These are phyloP conservation scores for Diaporthe ilicicola DNA, from an alignment of 2,329 filamentous ascomycete genomes.

Conservation along the genomic window DNA sequence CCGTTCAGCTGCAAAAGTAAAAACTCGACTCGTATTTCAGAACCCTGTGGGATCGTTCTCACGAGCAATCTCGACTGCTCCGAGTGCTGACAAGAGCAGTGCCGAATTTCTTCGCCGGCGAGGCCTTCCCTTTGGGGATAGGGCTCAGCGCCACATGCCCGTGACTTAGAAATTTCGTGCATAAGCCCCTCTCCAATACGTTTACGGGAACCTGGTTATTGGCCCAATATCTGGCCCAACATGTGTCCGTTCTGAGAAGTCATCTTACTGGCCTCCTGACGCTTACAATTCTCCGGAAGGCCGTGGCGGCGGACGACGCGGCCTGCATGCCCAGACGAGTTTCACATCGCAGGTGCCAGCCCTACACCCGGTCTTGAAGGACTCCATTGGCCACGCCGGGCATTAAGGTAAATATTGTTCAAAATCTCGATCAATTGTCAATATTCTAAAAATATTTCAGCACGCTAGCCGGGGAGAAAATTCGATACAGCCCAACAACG, in stretches of 20 bases:
- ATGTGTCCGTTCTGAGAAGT: neutral
- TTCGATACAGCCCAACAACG: too few relatives aligned
- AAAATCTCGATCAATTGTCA: too few relatives aligned
- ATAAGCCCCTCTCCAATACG: neutral
- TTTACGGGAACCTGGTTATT: neutral
- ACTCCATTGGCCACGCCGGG: neutral
- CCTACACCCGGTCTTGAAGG: neutral
- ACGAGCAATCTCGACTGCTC: too few relatives aligned
- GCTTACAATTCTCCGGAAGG: neutral
- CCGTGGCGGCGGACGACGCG: neutral
- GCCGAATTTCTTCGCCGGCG: neutral
- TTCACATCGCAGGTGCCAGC: neutral
- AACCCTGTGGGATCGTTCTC: neutral
- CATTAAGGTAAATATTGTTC: too few relatives aligned
- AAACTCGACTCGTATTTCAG: neutral
- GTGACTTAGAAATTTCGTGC: neutral
- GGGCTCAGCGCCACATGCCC: neutral
- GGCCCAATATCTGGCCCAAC: neutral
- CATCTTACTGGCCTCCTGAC: neutral
- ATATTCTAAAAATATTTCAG: too few relatives aligned
- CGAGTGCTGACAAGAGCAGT: neutral
- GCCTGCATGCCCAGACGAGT: neutral
- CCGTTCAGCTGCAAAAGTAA: neutral
- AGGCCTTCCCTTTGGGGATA: neutral
- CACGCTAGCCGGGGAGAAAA: too few relatives aligned